Evolutionary conservation across 164 flowering plant genomes (phyloP).

Genomic region (Vitis cinerea): DNA sequence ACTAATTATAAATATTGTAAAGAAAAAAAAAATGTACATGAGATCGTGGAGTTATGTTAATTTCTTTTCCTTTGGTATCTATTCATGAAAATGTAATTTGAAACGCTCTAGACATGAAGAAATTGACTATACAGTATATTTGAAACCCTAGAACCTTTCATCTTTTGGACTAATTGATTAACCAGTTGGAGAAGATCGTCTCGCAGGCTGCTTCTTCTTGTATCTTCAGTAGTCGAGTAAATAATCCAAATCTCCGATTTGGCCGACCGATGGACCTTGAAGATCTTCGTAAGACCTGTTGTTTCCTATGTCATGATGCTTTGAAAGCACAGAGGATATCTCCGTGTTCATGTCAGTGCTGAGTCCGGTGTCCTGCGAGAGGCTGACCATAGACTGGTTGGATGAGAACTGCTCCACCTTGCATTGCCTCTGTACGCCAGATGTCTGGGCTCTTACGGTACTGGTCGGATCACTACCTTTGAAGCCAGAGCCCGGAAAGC

Average conservation of each 20-base stretch:
- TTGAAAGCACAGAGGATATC: constrained; percentile 45
- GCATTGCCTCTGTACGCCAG: constrained; percentile 23
- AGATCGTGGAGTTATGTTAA: background rate
- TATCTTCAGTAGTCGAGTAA: constrained; percentile 41
- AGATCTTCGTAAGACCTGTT: constrained; percentile 22
- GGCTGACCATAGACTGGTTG: constrained; percentile 41
- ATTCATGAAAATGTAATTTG: no score
- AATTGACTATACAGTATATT: constrained; percentile 6
- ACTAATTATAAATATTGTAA: constrained; percentile 1
- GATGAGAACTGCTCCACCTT: constrained; percentile 42
- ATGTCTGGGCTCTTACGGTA: constrained; percentile 16
- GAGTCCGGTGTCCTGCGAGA: constrained; percentile 49
- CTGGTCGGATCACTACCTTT: constrained; percentile 12
- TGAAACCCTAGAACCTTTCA: background rate
- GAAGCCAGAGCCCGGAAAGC: constrained; percentile 16
- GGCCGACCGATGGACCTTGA: constrained; percentile 24
- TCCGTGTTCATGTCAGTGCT: constrained; percentile 45
- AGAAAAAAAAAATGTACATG: constrained; percentile 24
- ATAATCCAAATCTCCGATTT: constrained; percentile 32
- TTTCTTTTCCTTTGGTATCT: background rate
- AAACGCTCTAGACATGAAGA: constrained; percentile 4
- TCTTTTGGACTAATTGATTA: background rate
- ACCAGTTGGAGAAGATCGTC: background rate
- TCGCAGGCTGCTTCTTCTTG: background rate
- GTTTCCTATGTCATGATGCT: constrained; percentile 20